Conservation (phyloP, 495 filamentous ascomycete species). For the Aspergillus egyptiacus region DNA sequence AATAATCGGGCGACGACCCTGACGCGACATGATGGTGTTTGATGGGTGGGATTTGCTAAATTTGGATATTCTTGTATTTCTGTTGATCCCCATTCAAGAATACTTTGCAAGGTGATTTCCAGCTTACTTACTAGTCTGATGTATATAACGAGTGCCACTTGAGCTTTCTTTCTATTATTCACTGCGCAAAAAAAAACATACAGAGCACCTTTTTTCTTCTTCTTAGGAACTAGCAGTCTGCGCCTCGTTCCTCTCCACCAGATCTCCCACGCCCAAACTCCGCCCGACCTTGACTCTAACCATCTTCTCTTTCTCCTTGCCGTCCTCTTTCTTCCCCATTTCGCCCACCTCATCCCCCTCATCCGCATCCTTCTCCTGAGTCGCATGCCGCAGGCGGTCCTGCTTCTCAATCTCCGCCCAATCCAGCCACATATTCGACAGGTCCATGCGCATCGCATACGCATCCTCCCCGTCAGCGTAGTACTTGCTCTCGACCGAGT, state of each 20-base stretch:
- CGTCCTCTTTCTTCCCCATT: conserved; percentile 42
- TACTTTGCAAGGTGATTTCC: too few species aligned
- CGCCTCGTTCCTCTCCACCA: conserved; percentile 73
- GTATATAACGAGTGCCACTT: too few species aligned
- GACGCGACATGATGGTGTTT: background rate
- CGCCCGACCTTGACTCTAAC: conserved; percentile 75
- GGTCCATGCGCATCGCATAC: conserved; percentile 84
- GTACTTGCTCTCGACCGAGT: conserved; percentile 89
- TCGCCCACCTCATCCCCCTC: conserved; percentile 53
- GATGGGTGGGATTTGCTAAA: conserved; percentile 4
- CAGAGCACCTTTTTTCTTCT: too few species aligned
- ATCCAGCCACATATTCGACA: conserved; percentile 53
- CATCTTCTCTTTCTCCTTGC: conserved; percentile 41
- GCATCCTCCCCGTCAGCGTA: conserved; percentile 98
- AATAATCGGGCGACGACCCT: background rate
- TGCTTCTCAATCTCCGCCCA: conserved; percentile 41
- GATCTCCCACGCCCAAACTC: conserved; percentile 71
- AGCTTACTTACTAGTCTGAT: too few species aligned
- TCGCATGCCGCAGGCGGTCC: conserved; percentile 37
- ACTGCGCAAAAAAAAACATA: too few species aligned
- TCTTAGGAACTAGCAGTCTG: conserved; percentile 6
- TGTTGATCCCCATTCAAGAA: too few species aligned
- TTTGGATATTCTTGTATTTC: background rate
- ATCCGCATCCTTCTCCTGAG: conserved; percentile 34
- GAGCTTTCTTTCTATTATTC: too few species aligned